A percentile compares a stretch with the other conserved stretches of the same genome.
These are phyloP conservation scores for Boletus vinaceobasis DNA, from an alignment of 768 basidiomycete species.

Conservation along the genomic window DNA sequence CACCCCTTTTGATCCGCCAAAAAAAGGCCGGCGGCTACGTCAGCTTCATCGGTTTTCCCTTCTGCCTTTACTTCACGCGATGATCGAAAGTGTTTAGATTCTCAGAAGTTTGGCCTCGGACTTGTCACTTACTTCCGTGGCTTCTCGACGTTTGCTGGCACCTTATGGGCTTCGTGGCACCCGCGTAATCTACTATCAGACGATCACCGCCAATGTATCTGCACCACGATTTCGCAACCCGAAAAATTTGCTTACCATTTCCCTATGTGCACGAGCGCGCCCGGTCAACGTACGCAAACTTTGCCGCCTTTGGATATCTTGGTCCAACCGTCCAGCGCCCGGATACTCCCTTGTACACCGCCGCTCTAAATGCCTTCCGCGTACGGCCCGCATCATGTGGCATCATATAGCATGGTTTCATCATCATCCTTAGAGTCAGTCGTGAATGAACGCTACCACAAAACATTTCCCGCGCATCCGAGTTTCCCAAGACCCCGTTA, in stretches of 20 bases:
- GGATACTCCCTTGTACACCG: conserved; percentile 20
- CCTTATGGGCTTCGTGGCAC: conserved; percentile 31
- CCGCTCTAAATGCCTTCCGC: conserved; percentile 21
- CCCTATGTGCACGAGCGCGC: conserved; percentile 13
- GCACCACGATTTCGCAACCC: conserved; percentile 8
- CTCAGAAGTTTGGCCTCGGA: conserved; percentile 33
- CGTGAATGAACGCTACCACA: conserved; percentile 12
- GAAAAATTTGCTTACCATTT: conserved; percentile 11
- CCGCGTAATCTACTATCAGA: conserved; percentile 16
- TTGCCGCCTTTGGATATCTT: conserved; percentile 22
- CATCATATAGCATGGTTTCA: conserved; percentile 6
- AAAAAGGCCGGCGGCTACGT: conserved; percentile 21
- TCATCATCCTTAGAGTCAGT: conserved; percentile 5
- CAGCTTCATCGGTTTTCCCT: conserved; percentile 6
- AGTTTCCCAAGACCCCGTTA: conserved; percentile 18
- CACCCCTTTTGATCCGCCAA: conserved; percentile 18
- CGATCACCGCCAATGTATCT: conserved; percentile 22
- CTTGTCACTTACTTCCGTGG: conserved; percentile 33
- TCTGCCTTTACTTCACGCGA: conserved; percentile 19
- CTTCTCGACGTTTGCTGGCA: conserved; percentile 26
- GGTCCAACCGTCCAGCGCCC: conserved; percentile 9
- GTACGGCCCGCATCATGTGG: conserved; percentile 20
- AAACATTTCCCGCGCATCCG: conserved; percentile 12
- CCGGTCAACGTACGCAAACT: conserved; percentile 18
- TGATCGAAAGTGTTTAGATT: conserved; percentile 26